Percentiles rank a stretch among this genome's conserved stretches.
These are phyloP conservation scores for Flueggea neowawraea DNA, from an alignment of 441 rosid genomes.

Conservation along the genomic window DNA sequence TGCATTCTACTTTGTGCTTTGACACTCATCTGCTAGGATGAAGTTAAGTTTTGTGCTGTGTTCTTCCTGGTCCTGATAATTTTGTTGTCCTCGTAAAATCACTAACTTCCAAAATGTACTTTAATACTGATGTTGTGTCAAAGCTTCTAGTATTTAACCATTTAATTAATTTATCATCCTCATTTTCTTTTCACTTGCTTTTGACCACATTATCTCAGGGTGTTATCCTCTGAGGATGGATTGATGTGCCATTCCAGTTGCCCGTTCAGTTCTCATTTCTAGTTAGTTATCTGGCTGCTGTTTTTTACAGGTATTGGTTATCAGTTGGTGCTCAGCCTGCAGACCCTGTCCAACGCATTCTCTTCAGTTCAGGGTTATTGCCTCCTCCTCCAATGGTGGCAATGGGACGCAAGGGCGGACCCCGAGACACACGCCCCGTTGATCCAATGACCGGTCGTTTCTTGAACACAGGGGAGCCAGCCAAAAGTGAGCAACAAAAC, in stretches of 20 bases:
- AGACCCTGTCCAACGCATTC: constrained; percentile 76
- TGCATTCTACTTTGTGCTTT: neutral
- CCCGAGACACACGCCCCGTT: constrained; percentile 64
- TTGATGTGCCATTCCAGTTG: no score
- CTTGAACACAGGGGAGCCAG: constrained; percentile 32
- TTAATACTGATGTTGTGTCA: no score
- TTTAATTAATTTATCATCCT: no score
- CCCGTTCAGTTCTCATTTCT: neutral
- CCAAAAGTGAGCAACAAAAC: constrained; percentile 18
- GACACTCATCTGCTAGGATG: neutral
- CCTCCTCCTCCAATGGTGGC: constrained; percentile 89
- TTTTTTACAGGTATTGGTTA: constrained; percentile 70
- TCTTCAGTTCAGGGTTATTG: constrained; percentile 80
- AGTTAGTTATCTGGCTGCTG: neutral
- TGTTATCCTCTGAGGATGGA: no score
- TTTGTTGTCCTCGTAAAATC: neutral
- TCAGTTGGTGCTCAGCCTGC: constrained; percentile 97
- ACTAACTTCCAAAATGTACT: no score
- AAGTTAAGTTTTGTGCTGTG: neutral
- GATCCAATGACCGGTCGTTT: constrained; percentile 79
- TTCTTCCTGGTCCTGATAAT: neutral
- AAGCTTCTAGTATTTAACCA: no score
- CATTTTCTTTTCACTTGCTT: no score
- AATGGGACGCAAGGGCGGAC: constrained; percentile 87
- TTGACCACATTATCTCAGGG: no score